Conservation (phyloP, 768 basidiomycete genomes). For the Suillus lakei region DNA sequence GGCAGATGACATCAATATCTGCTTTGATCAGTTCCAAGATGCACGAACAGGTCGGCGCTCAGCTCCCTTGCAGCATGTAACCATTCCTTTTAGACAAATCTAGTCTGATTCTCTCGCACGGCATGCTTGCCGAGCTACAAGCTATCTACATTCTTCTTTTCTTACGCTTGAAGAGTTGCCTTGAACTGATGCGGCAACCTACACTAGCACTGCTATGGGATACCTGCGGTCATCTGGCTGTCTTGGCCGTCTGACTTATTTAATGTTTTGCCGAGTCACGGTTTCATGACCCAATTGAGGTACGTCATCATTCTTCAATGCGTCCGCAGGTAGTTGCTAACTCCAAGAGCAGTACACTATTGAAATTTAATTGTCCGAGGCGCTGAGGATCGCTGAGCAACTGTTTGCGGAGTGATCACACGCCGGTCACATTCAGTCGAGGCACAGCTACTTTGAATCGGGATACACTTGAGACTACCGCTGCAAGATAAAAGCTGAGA, state of each 20-base stretch:
- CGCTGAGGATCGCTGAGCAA: background rate
- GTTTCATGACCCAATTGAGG: background rate
- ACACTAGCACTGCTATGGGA: background rate
- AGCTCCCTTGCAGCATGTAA: background rate
- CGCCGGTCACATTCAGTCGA: background rate
- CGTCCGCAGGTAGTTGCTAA: background rate
- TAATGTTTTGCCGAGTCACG: background rate
- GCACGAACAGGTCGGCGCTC: background rate
- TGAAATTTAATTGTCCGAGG: background rate
- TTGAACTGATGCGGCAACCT: background rate
- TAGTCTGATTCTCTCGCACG: background rate
- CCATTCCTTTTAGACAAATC: background rate
- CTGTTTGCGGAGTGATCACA: background rate
- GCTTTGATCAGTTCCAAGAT: background rate
- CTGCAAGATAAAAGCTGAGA: constrained; percentile 1
- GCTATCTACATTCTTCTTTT: background rate
- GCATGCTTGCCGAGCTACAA: background rate
- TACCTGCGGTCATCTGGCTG: background rate
- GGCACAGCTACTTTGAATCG: background rate
- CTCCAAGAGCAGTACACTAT: background rate
- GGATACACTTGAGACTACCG: background rate
- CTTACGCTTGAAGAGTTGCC: background rate
- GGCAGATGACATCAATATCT: background rate
- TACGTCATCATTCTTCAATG: background rate
- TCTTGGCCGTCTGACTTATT: background rate